Percentiles rank a stretch among this genome's conserved stretches.
These are phyloP conservation scores for Xylaria sp. DNA, from an alignment of 2,329 filamentous ascomycete species.

Conservation along the genomic window DNA sequence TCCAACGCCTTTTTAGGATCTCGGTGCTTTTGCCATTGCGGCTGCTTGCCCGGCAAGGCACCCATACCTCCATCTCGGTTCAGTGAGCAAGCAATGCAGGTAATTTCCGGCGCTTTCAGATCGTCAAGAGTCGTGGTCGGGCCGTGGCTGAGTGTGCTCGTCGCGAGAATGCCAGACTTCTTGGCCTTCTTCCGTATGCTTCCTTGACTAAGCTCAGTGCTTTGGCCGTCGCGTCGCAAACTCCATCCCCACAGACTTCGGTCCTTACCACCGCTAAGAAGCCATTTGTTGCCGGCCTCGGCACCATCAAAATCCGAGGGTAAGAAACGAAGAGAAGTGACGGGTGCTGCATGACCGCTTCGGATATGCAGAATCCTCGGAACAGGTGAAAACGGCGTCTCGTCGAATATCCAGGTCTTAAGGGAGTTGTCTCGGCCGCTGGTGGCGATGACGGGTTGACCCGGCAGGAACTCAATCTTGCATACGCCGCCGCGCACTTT, in stretches of 20 bases:
- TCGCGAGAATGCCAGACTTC: slow-evolving; percentile 69
- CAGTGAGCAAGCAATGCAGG: slow-evolving; percentile 81
- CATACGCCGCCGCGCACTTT: slow-evolving; percentile 71
- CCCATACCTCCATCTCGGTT: slow-evolving; percentile 95
- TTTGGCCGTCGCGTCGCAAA: slow-evolving; percentile 88
- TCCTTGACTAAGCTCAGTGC: slow-evolving; percentile 87
- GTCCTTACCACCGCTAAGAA: slow-evolving; percentile 83
- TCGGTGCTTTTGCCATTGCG: slow-evolving; percentile 77
- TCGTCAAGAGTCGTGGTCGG: slow-evolving; percentile 62
- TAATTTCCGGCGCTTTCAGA: slow-evolving; percentile 87
- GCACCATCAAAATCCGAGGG: slow-evolving; percentile 85
- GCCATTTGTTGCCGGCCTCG: slow-evolving; percentile 86
- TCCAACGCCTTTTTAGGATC: slow-evolving; percentile 58
- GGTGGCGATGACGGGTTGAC: slow-evolving; percentile 84
- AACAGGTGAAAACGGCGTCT: slow-evolving; percentile 79
- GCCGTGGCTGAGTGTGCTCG: slow-evolving; percentile 51
- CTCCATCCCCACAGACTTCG: slow-evolving; percentile 96
- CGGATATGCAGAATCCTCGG: slow-evolving; percentile 80
- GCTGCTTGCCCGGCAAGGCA: slow-evolving; percentile 68
- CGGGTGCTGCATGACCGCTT: slow-evolving; percentile 81
- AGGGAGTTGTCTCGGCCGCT: slow-evolving; percentile 90
- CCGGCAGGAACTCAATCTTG: slow-evolving; percentile 81
- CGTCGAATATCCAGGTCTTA: slow-evolving; percentile 95
- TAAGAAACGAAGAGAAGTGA: slow-evolving; percentile 77
- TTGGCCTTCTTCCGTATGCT: slow-evolving; percentile 82